Base-by-base conservation (phyloP, 1,284 basidiomycete genomes). In the Garcileccinum viscosum region DNA sequence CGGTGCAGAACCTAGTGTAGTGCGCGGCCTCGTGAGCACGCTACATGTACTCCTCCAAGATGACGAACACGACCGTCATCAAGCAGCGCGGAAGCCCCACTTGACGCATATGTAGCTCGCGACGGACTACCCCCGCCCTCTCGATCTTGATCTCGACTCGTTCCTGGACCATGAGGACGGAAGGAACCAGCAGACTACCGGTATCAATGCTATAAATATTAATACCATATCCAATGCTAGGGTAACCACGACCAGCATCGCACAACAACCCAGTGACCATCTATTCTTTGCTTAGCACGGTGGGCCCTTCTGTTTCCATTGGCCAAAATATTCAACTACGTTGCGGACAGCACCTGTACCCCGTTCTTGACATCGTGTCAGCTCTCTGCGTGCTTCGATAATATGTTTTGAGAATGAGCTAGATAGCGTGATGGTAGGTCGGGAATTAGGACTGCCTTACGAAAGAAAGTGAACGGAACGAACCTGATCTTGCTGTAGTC, bases 21-120 rank as follows among this genome's bases (percentile, higher is more conserved):
- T 88, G 87, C 68, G 86, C 86, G 0, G 78, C 83, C 67, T 80
- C 40, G 79, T 88, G 60, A 82, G 84, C 65, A 78, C 80, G 6
- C 80, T 88, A 19, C 73, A 73, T 3, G 74, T 70, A 0, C 72
- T 85, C 33, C 80, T 84, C 37, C 76, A 76, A 30, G 79, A 82
- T 22, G 72, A 78, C 1, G 68, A 67, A 17, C 8, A 59, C 15
- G 5, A 63, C 77, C 3, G 75, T 75, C 3, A 69, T 33, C 7
- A 50, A 84, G 53, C 75, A 75, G 7, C 40, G 12, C 4, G 40
- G 40, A 22, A 42, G 40, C 40, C 5, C 56, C 47, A 27, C 24
- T 53, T 53, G 24, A 33, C 17, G 56, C 78, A 79, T 5, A 79
- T 87, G 1, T 88, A 85, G 86, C 78, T 88, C 35, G 84, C 84